phyloP scores from a whole-genome alignment of 441 rosid species.

The Populus hybrid region DNA sequence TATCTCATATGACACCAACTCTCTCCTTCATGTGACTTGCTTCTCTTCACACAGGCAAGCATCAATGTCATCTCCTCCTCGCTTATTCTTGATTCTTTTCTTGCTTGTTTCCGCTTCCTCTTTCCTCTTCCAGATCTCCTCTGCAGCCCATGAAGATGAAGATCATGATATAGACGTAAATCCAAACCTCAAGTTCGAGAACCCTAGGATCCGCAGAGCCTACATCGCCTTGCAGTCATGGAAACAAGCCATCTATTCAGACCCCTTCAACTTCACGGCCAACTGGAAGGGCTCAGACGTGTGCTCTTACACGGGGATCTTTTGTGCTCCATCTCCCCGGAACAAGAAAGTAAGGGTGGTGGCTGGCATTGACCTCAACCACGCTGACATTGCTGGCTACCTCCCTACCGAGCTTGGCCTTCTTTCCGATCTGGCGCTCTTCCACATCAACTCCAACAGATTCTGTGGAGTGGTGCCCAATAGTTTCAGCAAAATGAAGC shows the following conservation, averaged over 20 bases:
- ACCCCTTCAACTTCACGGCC: slow-evolving; percentile 57
- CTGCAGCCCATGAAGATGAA: slow-evolving; percentile 29
- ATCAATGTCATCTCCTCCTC: slow-evolving; percentile 30
- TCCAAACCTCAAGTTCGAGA: slow-evolving; percentile 50
- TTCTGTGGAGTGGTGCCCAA: slow-evolving; percentile 76
- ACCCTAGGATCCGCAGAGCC: slow-evolving; percentile 56
- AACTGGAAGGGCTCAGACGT: slow-evolving; percentile 71
- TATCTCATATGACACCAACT: not conserved
- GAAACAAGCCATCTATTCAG: slow-evolving; percentile 72
- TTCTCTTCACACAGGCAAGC: not conserved
- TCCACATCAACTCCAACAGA: slow-evolving; percentile 78
- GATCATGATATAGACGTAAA: slow-evolving; percentile 25
- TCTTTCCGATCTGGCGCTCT: slow-evolving; percentile 54
- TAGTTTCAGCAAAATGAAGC: slow-evolving; percentile 40
- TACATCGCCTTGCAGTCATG: slow-evolving; percentile 73
- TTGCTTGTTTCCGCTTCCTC: slow-evolving; percentile 28
- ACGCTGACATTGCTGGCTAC: slow-evolving; percentile 88
- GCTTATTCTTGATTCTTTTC: slow-evolving; percentile 23
- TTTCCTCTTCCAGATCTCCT: slow-evolving; percentile 27
- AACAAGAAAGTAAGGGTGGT: slow-evolving; percentile 49
- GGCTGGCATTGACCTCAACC: slow-evolving; percentile 73
- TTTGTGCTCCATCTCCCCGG: slow-evolving; percentile 57
- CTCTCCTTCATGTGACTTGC: slow-evolving; percentile 25
- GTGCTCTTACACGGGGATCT: slow-evolving; percentile 65
- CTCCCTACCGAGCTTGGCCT: slow-evolving; percentile 71